A percentile compares a stretch with the other conserved stretches of the same genome.
Conservation (phyloP, 116 monocot species). For the Posidonia oceanica region DNA sequence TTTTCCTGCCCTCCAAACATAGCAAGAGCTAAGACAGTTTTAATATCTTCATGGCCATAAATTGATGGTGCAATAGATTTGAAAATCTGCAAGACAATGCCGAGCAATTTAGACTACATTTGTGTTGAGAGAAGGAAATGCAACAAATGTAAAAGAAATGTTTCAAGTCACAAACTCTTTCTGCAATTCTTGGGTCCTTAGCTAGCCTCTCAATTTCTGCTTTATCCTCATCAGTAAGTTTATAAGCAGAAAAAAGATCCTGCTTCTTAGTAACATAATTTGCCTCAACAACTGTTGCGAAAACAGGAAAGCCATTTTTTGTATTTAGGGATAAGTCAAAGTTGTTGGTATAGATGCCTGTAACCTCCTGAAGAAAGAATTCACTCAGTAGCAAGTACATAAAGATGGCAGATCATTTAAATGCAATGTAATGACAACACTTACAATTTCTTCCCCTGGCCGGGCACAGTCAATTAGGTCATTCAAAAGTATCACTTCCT, state of each 20-base stretch:
- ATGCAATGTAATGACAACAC: neutral
- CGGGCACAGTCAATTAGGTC: slow-evolving; percentile 98
- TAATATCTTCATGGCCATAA: slow-evolving; percentile 97
- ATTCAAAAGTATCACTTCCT: slow-evolving; percentile 98
- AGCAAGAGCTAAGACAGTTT: slow-evolving; percentile 91
- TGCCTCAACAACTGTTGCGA: slow-evolving; percentile 92
- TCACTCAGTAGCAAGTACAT: neutral
- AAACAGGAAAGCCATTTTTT: slow-evolving; percentile 97
- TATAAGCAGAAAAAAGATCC: slow-evolving; percentile 90
- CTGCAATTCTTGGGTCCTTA: slow-evolving; percentile 90
- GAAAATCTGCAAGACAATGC: slow-evolving; percentile 44
- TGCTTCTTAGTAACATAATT: slow-evolving; percentile 94
- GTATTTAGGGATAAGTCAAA: slow-evolving; percentile 97
- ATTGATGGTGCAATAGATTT: slow-evolving; percentile 98
- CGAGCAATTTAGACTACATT: neutral
- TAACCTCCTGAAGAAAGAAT: slow-evolving; percentile 60
- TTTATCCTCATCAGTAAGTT: slow-evolving; percentile 96
- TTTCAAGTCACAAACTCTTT: slow-evolving; percentile 45
- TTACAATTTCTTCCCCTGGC: slow-evolving; percentile 99
- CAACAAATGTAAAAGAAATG: neutral
- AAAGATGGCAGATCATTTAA: neutral
- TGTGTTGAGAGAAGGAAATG: neutral
- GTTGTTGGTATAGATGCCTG: slow-evolving; percentile 97
- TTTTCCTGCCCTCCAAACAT: slow-evolving; percentile 99
- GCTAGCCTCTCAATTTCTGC: slow-evolving; percentile 86